A percentile compares a stretch with the other conserved stretches of the same genome.
phyloP scores from a whole-genome alignment of 495 filamentous ascomycete genomes.

The Tuber umbilicatum region DNA sequence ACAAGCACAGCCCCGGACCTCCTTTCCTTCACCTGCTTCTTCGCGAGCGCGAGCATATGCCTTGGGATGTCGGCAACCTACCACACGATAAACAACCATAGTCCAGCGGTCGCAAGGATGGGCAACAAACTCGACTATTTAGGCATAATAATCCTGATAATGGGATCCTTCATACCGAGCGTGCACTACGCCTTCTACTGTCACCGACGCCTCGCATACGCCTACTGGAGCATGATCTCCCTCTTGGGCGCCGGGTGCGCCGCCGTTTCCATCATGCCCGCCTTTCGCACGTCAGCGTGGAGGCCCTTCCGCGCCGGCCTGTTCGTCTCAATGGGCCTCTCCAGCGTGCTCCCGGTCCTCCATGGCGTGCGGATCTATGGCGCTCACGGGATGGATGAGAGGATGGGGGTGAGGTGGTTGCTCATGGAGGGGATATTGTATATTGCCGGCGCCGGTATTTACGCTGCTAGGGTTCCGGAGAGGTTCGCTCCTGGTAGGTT shows the following conservation, averaged over 20 bases:
- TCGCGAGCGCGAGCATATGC: conserved; percentile 65
- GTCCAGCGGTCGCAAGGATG: conserved; percentile 50
- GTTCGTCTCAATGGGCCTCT: conserved; percentile 85
- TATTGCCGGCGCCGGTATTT: conserved; percentile 75
- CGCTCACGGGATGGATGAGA: conserved; percentile 50
- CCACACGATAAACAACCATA: conserved; percentile 66
- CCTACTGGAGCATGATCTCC: conserved; percentile 76
- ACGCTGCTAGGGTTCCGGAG: conserved; percentile 65
- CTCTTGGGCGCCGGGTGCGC: conserved; percentile 68
- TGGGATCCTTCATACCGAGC: conserved; percentile 78
- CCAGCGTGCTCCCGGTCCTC: conserved; percentile 69
- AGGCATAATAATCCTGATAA: conserved; percentile 82
- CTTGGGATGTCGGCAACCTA: conserved; percentile 81
- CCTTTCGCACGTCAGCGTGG: conserved; percentile 74
- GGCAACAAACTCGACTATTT: conserved; percentile 80
- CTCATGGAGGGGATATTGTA: conserved; percentile 69
- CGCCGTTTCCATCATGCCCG: conserved; percentile 65
- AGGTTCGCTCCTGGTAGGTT: conserved; percentile 57
- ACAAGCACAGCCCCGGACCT: conserved; percentile 60
- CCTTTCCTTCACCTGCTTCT: conserved; percentile 69
- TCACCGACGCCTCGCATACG: conserved; percentile 52
- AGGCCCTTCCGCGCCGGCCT: conserved; percentile 80
- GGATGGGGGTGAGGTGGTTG: conserved; percentile 75
- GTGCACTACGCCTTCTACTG: conserved; percentile 83
- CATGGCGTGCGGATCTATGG: conserved; percentile 59